phyloP scores from a whole-genome alignment of 2,329 filamentous ascomycete genomes.

The Aspergillus carbonarius region DNA sequence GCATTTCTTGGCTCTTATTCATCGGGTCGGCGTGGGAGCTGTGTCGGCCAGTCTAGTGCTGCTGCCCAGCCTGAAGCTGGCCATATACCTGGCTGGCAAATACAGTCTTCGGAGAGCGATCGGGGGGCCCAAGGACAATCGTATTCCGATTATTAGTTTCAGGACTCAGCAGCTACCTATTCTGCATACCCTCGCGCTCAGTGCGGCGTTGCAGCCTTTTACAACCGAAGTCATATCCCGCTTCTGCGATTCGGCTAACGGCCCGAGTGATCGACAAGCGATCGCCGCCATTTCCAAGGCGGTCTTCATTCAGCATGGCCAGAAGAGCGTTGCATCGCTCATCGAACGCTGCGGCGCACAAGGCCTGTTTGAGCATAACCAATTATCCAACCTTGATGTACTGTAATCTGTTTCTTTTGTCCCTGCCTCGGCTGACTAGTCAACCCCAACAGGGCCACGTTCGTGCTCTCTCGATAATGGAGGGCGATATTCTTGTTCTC shows the following conservation, averaged over 20 bases:
- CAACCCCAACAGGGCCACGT: background rate
- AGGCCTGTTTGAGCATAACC: conserved; percentile 16
- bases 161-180: conserved; percentile 28
- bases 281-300: conserved; percentile 15
- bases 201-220: conserved; percentile 10
- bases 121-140: background rate
- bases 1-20: background rate
- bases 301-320: conserved; percentile 7
- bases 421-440: background rate
- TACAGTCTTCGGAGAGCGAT: conserved; percentile 3
- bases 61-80: background rate
- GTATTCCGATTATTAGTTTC: conserved; percentile 21
- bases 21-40: background rate
- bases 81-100: background rate
- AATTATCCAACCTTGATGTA: conserved; percentile 13
- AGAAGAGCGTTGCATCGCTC: conserved; percentile 10
- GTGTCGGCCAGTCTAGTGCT: background rate
- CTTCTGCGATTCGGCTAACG: conserved; percentile 22
- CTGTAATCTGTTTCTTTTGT: background rate
- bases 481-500: conserved; percentile 22
- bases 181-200: conserved; percentile 22
- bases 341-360: conserved; percentile 15
- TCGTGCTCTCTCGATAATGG: conserved; percentile 16
- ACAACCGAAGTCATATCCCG: conserved; percentile 29
- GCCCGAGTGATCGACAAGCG: conserved; percentile 14